Evolutionary conservation across 306 rosid genomes (phyloP).

Genomic region (Rosa lucieae): DNA sequence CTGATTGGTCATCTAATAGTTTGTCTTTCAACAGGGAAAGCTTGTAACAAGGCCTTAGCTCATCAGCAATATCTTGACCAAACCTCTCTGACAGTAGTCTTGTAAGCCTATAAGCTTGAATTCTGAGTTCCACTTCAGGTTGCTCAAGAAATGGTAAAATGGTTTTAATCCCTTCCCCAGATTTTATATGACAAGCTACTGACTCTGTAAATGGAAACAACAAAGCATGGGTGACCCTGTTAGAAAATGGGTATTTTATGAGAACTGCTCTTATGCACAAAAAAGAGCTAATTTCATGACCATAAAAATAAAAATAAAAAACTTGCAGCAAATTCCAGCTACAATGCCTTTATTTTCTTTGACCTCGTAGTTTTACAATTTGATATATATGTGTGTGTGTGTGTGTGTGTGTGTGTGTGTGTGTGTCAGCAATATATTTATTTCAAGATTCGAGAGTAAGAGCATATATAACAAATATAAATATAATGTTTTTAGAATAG

Average conservation of each 20-base stretch:
- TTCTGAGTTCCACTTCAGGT: constrained; percentile 49
- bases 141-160: constrained; percentile 45
- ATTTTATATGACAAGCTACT: constrained; percentile 46
- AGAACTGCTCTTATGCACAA: background rate
- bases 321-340: background rate
- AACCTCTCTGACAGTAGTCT: constrained; percentile 49
- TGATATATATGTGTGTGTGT: background rate
- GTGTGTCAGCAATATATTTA: background rate
- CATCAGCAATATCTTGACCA: constrained; percentile 44
- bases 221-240: background rate
- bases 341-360: background rate
- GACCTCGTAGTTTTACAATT: background rate
- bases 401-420: too few species aligned
- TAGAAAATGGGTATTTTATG: background rate
- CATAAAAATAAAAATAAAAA: background rate
- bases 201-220: constrained; percentile 31
- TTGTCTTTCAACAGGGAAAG: constrained; percentile 44
- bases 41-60: constrained; percentile 44
- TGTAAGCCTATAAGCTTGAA: constrained; percentile 47
- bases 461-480: background rate
- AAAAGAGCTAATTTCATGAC: background rate
- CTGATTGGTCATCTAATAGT: constrained; percentile 40
- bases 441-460: background rate
- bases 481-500: background rate
- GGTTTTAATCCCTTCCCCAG: constrained; percentile 43